These are phyloP conservation scores for Penicillium verhagenii DNA, from an alignment of 495 filamentous ascomycete species.

Conservation along the genomic window DNA sequence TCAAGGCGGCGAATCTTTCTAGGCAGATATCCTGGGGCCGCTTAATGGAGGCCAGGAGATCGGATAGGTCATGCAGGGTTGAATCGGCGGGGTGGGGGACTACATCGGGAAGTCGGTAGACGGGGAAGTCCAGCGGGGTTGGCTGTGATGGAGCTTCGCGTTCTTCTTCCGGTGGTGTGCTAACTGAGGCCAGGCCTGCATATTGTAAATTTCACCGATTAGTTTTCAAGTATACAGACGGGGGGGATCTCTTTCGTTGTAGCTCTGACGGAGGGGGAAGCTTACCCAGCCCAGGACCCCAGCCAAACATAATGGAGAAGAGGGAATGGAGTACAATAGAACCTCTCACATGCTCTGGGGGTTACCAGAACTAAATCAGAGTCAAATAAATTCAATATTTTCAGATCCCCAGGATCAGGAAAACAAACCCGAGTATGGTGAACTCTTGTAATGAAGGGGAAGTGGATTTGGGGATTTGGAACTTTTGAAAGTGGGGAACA, in stretches of 20 bases:
- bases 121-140: constrained; percentile 51
- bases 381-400: not conserved
- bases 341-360: constrained; percentile 15
- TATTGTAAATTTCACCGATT: not conserved
- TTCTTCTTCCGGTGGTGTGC: constrained; percentile 41
- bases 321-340: not conserved
- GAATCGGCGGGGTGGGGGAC: constrained; percentile 23
- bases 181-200: constrained; percentile 35
- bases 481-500: constrained; percentile 7
- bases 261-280: constrained; percentile 1
- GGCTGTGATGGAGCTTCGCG: constrained; percentile 44
- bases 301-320: constrained; percentile 36
- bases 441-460: not conserved
- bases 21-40: constrained; percentile 52
- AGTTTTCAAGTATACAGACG: not conserved
- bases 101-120: constrained; percentile 35
- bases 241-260: too few species aligned
- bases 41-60: constrained; percentile 47
- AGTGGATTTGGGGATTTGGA: not conserved
- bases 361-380: not conserved
- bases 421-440: not conserved
- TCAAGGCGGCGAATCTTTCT: constrained; percentile 52
- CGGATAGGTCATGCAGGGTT: constrained; percentile 35
- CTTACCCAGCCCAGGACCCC: constrained; percentile 38
- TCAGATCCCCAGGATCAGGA: not conserved